phyloP scores from a whole-genome alignment of 2,329 filamentous ascomycete genomes.

The Blastomyces percursus region DNA sequence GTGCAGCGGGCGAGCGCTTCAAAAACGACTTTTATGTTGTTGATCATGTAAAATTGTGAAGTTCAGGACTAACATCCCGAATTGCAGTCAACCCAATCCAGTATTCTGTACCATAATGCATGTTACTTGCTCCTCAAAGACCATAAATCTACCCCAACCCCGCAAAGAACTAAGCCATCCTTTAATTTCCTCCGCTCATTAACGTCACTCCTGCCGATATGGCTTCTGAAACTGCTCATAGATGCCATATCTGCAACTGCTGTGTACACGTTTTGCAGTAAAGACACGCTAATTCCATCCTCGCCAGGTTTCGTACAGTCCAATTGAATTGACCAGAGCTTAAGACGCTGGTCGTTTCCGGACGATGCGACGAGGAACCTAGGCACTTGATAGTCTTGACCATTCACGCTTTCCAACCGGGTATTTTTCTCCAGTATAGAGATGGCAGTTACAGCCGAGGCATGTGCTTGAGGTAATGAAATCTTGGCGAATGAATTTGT shows the following conservation, averaged over 20 bases:
- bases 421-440: conserved; percentile 19
- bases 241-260: conserved; percentile 47
- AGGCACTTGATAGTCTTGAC: conserved; percentile 3
- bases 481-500: conserved; percentile 22
- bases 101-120: neutral
- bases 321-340: conserved; percentile 31
- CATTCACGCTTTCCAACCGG: conserved; percentile 5
- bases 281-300: conserved; percentile 16
- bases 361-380: conserved; percentile 27
- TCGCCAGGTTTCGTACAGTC: conserved; percentile 16
- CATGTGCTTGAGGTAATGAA: conserved; percentile 34
- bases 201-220: conserved; percentile 8
- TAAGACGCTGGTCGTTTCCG: conserved; percentile 39
- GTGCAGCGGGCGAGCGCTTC: neutral
- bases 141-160: conserved; percentile 42
- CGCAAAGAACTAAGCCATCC: conserved; percentile 33
- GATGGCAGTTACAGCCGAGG: conserved; percentile 34
- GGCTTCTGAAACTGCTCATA: conserved; percentile 31
- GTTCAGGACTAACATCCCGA: neutral
- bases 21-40: neutral
- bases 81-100: neutral
- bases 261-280: conserved; percentile 30
- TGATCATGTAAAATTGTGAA: neutral
- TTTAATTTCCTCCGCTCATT: neutral
- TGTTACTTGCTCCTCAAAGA: conserved; percentile 8